These are phyloP conservation scores for Exophiala bonariae DNA, from an alignment of 2,329 filamentous ascomycete genomes.

Conservation along the genomic window DNA sequence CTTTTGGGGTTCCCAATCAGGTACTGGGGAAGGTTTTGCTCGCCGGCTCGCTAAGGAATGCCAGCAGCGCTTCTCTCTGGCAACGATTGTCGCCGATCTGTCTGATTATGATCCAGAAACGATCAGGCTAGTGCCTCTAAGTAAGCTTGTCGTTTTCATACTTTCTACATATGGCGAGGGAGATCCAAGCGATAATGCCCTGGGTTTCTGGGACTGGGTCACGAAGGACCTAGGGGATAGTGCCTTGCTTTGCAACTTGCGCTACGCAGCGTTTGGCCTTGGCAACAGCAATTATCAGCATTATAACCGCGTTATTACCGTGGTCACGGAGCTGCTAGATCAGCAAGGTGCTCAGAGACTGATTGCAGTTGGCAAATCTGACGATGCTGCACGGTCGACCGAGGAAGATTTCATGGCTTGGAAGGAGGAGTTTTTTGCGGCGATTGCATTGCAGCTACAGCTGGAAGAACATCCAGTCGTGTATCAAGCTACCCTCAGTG, in stretches of 20 bases:
- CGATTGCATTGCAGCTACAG: constrained; percentile 72
- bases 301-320: constrained; percentile 93
- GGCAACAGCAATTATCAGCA: constrained; percentile 98
- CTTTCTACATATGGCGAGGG: constrained; percentile 94
- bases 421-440: constrained; percentile 93
- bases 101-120: constrained; percentile 93
- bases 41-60: constrained; percentile 22
- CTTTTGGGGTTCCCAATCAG: constrained; percentile 30
- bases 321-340: constrained; percentile 72
- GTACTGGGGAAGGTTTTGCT: constrained; percentile 25
- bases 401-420: constrained; percentile 94
- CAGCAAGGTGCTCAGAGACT: constrained; percentile 76
- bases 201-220: constrained; percentile 87
- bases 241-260: constrained; percentile 64
- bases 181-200: constrained; percentile 92
- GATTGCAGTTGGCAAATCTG: constrained; percentile 80
- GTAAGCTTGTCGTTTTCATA: constrained; percentile 86
- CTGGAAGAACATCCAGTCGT: constrained; percentile 85
- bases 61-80: constrained; percentile 71
- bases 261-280: constrained; percentile 85
- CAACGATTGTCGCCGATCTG: constrained; percentile 89
- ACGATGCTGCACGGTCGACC: constrained; percentile 91
- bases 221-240: constrained; percentile 66
- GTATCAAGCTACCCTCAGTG: constrained; percentile 80
- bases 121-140: constrained; percentile 73